These are phyloP conservation scores for Voacanga thouarsii DNA, from an alignment of 257 asterid genomes.

Conservation along the genomic window DNA sequence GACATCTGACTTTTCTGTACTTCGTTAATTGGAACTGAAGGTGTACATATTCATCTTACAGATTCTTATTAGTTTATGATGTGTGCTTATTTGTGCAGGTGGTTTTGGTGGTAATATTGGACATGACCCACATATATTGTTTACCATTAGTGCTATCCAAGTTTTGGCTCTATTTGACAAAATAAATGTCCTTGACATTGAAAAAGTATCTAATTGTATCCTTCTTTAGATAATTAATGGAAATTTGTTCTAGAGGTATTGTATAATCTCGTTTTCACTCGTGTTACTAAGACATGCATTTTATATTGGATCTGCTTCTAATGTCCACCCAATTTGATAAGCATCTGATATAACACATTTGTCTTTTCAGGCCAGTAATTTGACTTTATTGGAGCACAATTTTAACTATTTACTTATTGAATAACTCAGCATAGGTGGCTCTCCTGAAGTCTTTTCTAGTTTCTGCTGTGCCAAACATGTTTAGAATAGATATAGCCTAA, in stretches of 20 bases:
- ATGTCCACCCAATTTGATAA: not conserved
- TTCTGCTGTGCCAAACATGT: not conserved
- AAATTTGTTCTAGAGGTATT: not conserved
- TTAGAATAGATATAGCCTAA: not conserved
- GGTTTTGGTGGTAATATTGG: conserved; percentile 97
- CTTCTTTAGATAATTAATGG: conserved; percentile 18
- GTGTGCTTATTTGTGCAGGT: conserved; percentile 38
- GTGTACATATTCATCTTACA: too few relatives aligned
- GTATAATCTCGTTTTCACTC: not conserved
- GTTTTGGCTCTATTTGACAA: conserved; percentile 85
- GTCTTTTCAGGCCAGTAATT: not conserved
- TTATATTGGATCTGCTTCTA: not conserved
- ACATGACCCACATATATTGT: conserved; percentile 82
- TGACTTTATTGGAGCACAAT: not conserved
- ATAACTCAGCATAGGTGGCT: not conserved
- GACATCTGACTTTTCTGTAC: not conserved
- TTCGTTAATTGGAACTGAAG: not conserved
- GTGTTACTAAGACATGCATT: not conserved
- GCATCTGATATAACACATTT: not conserved
- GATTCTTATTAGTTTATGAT: not conserved
- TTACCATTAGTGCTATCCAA: conserved; percentile 91
- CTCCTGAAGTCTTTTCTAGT: not conserved
- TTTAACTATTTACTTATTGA: not conserved
- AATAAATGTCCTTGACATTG: conserved; percentile 66
- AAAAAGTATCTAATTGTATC: conserved; percentile 82